These are phyloP conservation scores for Hortiboletus campestris DNA, from an alignment of 768 basidiomycete genomes.

Conservation along the genomic window DNA sequence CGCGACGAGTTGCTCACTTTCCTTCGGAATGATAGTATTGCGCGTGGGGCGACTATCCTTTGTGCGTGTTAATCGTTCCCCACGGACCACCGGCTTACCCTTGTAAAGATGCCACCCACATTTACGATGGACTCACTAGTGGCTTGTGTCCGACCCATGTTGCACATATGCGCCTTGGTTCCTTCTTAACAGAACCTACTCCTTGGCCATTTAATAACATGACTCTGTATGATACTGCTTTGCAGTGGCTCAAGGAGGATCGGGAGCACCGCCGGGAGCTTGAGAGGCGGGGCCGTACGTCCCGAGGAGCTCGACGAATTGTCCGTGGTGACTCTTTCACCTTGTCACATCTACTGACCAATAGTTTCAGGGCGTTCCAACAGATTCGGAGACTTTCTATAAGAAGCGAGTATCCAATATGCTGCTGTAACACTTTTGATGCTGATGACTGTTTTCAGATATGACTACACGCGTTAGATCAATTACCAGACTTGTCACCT, in stretches of 20 bases:
- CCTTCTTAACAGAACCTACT: constrained; percentile 62
- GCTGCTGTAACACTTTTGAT: background rate
- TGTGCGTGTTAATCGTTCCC: constrained; percentile 46
- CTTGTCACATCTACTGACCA: constrained; percentile 1
- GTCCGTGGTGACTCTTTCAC: constrained; percentile 35
- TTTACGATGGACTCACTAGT: constrained; percentile 82
- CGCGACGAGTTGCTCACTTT: constrained; percentile 88
- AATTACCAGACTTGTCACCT: constrained; percentile 9
- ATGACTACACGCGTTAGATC: constrained; percentile 46
- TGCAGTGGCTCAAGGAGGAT: constrained; percentile 88
- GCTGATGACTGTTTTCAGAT: constrained; percentile 34
- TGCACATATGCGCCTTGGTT: constrained; percentile 86
- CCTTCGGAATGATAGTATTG: constrained; percentile 77
- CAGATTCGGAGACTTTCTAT: constrained; percentile 84
- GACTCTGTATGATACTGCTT: constrained; percentile 66
- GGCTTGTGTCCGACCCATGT: constrained; percentile 87
- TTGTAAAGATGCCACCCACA: constrained; percentile 85
- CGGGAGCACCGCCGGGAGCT: constrained; percentile 59
- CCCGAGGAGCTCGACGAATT: constrained; percentile 57
- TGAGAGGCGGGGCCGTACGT: constrained; percentile 56
- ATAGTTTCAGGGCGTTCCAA: constrained; percentile 49
- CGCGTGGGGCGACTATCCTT: constrained; percentile 81
- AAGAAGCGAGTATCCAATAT: constrained; percentile 54
- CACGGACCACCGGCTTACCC: constrained; percentile 5
- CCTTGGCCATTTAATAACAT: constrained; percentile 59